phyloP scores from a whole-genome alignment of 805 yeast genomes.

The Schwanniomyces polymorphus region DNA sequence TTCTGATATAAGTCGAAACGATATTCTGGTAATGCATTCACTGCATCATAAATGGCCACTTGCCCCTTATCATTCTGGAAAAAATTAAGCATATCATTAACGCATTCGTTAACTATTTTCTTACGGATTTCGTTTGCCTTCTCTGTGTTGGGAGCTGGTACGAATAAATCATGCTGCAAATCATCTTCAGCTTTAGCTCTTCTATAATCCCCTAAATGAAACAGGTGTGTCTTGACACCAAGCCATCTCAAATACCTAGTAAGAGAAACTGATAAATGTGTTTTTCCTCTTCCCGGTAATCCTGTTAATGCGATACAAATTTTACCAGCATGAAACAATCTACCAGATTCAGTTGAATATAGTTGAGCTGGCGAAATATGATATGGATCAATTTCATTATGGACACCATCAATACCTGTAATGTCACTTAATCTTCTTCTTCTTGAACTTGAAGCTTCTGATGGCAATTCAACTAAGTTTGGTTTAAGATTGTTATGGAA shows the following conservation, averaged over 20 bases:
- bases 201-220: conserved; percentile 90
- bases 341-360: conserved; percentile 89
- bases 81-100: conserved; percentile 67
- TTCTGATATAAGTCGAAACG: conserved; percentile 57
- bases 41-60: conserved; percentile 94
- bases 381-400: conserved; percentile 56
- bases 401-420: conserved; percentile 58
- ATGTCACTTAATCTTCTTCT: conserved; percentile 42
- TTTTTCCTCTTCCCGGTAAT: conserved; percentile 93
- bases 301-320: conserved; percentile 88
- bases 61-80: conserved; percentile 83
- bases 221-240: conserved; percentile 89
- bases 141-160: conserved; percentile 45
- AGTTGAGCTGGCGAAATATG: conserved; percentile 89
- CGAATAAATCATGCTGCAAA: conserved; percentile 65
- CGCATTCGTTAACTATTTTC: conserved; percentile 60
- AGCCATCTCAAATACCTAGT: conserved; percentile 94
- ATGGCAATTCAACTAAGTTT: conserved; percentile 35
- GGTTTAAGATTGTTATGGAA: conserved; percentile 39
- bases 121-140: conserved; percentile 54
- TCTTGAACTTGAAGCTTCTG: conserved; percentile 21
- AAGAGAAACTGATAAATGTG: conserved; percentile 86
- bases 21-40: conserved; percentile 75
- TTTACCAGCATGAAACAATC: conserved; percentile 93
- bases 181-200: conserved; percentile 51